Evolutionary conservation across 148 eudicot species (phyloP).

Genomic region (Rhododendron kiyosumense): DNA sequence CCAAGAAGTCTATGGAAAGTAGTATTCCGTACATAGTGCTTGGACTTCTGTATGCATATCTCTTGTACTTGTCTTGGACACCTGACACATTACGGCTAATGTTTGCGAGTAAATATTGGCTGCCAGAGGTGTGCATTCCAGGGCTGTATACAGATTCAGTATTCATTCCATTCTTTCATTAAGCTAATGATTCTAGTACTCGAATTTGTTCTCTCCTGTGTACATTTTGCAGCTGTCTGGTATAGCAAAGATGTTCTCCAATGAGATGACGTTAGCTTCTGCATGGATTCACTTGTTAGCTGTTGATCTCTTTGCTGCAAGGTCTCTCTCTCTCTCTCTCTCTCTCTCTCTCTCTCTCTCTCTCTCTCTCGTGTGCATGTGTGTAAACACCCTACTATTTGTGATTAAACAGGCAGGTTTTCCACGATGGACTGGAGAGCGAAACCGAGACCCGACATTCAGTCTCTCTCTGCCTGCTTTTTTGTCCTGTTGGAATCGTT

Average conservation of each 20-base stretch:
- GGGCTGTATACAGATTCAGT: background rate
- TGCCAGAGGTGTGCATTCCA: conserved; percentile 68
- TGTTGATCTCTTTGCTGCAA: conserved; percentile 90
- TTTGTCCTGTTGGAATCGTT: conserved; percentile 77
- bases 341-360: conserved; percentile 1
- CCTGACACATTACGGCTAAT: conserved; percentile 73
- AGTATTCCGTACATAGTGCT: conserved; percentile 61
- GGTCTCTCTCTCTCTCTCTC: conserved; percentile 33
- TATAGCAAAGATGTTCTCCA: conserved; percentile 84
- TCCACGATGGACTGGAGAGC: conserved; percentile 69
- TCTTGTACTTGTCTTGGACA: conserved; percentile 85
- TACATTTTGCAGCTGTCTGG: conserved; percentile 55
- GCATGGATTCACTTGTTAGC: conserved; percentile 93
- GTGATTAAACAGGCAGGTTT: conserved; percentile 58
- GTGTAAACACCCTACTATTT: background rate
- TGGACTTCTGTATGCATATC: conserved; percentile 70
- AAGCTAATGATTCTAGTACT: background rate
- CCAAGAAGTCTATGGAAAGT: conserved; percentile 72
- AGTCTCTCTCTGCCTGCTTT: conserved; percentile 76
- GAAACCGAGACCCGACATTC: conserved; percentile 84
- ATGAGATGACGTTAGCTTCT: conserved; percentile 86
- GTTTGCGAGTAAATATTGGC: conserved; percentile 91
- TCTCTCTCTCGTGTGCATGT: background rate
- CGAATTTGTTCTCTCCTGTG: background rate
- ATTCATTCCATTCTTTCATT: background rate